Evolutionary conservation across 805 yeast species (phyloP), one percentile per base, ranked within the genome.

Genomic region (Lipomyces orientalis): DNA sequence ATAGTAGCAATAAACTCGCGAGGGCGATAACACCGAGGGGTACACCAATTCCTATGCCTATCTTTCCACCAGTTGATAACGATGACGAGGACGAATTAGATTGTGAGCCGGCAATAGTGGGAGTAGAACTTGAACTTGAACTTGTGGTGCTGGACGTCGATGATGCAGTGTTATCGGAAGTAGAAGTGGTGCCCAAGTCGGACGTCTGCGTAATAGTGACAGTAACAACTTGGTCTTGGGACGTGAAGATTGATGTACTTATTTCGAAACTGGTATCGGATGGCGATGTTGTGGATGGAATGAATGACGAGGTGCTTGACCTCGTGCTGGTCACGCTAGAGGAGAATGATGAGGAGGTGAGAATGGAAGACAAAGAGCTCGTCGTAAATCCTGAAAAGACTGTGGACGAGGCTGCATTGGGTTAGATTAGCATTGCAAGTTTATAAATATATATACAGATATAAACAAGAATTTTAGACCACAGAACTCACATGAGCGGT

Each of bases 41-140:
- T 5, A 68, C 70, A 43, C 68, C 71, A 33, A 68, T 67, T 16
- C 71, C 71, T 43, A 68, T 46, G 19, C 70, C 71, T 19, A 68
- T 54, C 34, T 68, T 68, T 19, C 69, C 67, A 16, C 71, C 71
- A n/a, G 71, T 63, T 14, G 71, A 64, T 7, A 68, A 57, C 3
- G 66, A 51, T 5, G 71, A 68, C 49, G 49, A 43, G 39, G 43
- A 14, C 19, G 64, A 56, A 16, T 29, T 33, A 9, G 19, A 14
- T 12, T 19, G 19, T 25, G 29, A 34, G 5, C 55, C 49, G 10
- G 33, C 31, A 25, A 19, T 61, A 16, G 62, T 57, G 19, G 52
- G 16, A n/a, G 37, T 14, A 14, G 49, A 54, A 31, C 49, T 10
- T 12, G 57, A 54, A 31, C 49, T 10, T 12, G 57, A 46, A 8